Percentiles rank a stretch among this genome's conserved stretches.
Conservation (phyloP, 305 asterid genomes). For the Fraxinus sp. region DNA sequence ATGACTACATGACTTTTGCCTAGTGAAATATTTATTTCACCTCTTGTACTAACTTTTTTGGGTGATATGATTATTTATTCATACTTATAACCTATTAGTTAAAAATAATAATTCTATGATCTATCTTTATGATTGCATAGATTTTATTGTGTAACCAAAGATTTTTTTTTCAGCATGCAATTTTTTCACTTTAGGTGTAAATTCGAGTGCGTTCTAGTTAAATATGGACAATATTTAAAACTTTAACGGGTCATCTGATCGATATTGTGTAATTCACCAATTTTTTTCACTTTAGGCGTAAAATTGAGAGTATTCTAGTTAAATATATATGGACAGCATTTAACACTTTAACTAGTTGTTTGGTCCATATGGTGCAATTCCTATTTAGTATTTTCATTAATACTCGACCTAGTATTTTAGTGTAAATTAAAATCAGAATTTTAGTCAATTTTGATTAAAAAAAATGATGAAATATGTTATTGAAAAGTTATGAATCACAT, state of each 20-base stretch:
- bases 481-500: too few relatives aligned
- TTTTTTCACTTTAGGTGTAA: background rate
- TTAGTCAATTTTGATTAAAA: too few relatives aligned
- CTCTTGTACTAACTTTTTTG: background rate
- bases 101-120: background rate
- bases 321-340: background rate
- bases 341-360: background rate
- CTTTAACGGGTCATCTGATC: background rate
- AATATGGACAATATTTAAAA: background rate
- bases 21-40: background rate
- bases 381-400: background rate
- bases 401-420: background rate
- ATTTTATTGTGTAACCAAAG: background rate
- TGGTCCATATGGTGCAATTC: background rate
- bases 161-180: background rate
- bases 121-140: background rate
- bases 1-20: background rate
- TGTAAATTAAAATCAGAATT: too few relatives aligned
- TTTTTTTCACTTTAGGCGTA: background rate
- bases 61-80: background rate
- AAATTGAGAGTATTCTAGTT: background rate
- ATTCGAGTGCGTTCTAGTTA: background rate
- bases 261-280: background rate
- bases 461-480: too few relatives aligned
- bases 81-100: background rate